Percentiles rank a stretch among this genome's conserved stretches.
Evolutionary conservation across 1,139 yeast species (phyloP).

Genomic region (Kluyveromyces sp.): DNA sequence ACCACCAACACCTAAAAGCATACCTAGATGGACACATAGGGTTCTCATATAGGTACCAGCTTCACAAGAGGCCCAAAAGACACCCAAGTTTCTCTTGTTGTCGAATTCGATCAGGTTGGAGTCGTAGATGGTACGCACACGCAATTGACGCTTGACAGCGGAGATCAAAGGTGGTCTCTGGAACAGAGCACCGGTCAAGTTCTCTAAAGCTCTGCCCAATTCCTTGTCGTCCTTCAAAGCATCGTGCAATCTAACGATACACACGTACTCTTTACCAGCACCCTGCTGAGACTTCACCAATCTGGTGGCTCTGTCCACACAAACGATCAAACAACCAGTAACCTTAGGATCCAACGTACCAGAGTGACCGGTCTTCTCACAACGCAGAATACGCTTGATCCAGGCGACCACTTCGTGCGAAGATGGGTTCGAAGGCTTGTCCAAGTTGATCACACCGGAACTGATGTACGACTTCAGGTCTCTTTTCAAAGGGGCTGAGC

Average conservation of each 20-base stretch:
- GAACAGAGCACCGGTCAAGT: constrained; percentile 95
- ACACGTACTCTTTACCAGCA: constrained; percentile 99
- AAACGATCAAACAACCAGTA: constrained; percentile 94
- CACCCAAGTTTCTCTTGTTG: constrained; percentile 93
- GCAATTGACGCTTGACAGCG: constrained; percentile 97
- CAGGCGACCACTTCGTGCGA: constrained; percentile 99
- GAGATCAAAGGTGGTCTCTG: constrained; percentile 99
- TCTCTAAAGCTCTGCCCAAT: constrained; percentile 80
- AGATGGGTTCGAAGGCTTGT: constrained; percentile 96
- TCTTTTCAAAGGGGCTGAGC: constrained; percentile 90
- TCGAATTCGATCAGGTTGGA: constrained; percentile 93
- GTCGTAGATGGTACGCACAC: constrained; percentile 97
- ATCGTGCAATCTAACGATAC: constrained; percentile 93
- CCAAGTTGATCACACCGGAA: constrained; percentile 94
- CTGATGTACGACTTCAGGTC: constrained; percentile 84
- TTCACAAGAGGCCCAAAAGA: constrained; percentile 99
- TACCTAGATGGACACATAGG: constrained; percentile 95
- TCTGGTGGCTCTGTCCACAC: constrained; percentile 97
- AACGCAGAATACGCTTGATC: constrained; percentile 92
- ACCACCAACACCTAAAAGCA: constrained; percentile 97
- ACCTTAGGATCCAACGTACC: constrained; percentile 99
- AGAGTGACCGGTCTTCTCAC: constrained; percentile 97
- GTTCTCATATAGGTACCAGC: constrained; percentile 99
- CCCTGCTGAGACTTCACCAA: constrained; percentile 98
- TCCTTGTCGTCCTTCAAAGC: constrained; percentile 87